Conservation (phyloP, 2,329 filamentous ascomycete genomes). For the Cordyceps militaris region DNA sequence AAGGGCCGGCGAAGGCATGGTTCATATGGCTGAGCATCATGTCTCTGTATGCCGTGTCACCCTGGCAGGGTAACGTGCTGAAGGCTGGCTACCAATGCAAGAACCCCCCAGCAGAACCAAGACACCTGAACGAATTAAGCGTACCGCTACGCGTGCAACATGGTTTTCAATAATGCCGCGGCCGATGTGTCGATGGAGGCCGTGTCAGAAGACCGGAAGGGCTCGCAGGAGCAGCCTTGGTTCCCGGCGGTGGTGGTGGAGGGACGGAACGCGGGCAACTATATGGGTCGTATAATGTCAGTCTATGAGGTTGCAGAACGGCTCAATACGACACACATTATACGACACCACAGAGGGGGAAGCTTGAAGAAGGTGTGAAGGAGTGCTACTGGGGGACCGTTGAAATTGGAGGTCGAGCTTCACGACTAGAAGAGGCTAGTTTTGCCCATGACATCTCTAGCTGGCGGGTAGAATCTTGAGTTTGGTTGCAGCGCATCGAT, state of each 20-base stretch:
- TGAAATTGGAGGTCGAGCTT: neutral
- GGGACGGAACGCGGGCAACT: neutral
- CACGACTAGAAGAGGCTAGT: neutral
- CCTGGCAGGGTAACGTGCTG: neutral
- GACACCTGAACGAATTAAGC: neutral
- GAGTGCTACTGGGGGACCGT: neutral
- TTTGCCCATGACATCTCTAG: neutral
- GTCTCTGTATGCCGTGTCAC: neutral
- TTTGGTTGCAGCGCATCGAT: neutral
- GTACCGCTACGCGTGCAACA: neutral
- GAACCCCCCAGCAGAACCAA: neutral
- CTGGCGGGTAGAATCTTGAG: neutral
- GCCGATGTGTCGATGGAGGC: neutral
- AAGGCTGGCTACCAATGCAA: neutral
- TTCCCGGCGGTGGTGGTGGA: neutral
- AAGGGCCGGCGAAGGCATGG: neutral
- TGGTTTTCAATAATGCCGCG: neutral
- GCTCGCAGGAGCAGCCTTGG: neutral
- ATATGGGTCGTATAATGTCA: neutral
- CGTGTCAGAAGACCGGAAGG: neutral
- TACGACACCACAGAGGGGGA: neutral
- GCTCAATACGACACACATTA: neutral
- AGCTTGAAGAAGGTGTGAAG: neutral
- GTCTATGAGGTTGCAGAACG: too few relatives aligned
- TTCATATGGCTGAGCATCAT: constrained; percentile 5